Conservation (phyloP, 1,284 basidiomycete genomes). For the Malassezia pachydermatis region DNA sequence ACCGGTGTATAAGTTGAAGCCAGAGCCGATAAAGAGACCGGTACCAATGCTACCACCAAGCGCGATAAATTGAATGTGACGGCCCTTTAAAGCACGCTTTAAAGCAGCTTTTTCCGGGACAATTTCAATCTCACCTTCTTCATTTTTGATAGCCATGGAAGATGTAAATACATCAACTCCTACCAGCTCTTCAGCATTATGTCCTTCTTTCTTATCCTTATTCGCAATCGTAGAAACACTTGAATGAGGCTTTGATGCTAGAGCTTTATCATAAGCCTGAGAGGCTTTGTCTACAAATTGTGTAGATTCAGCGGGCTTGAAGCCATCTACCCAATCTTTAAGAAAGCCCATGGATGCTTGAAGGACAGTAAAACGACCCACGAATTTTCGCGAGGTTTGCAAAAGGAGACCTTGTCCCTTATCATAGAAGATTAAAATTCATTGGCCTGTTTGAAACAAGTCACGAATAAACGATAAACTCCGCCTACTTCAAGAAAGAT, state of each 20-base stretch:
- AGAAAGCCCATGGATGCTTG: conserved; percentile 7
- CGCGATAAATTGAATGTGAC: conserved; percentile 43
- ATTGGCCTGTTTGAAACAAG: too few species aligned
- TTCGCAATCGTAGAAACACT: neutral
- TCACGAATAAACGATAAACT: too few species aligned
- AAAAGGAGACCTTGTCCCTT: too few species aligned
- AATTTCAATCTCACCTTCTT: conserved; percentile 8
- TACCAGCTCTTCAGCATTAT: conserved; percentile 1
- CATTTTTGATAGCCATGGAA: conserved; percentile 12
- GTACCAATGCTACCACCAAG: conserved; percentile 51
- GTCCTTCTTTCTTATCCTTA: neutral
- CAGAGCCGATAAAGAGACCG: conserved; percentile 52
- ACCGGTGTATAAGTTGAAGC: conserved; percentile 50
- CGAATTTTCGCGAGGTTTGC: too few species aligned
- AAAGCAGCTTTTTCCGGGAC: conserved; percentile 22
- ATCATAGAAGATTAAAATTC: too few species aligned
- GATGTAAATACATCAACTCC: conserved; percentile 16
- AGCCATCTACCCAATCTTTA: conserved; percentile 20
- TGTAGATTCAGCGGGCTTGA: conserved; percentile 20
- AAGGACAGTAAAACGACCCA: too few species aligned
- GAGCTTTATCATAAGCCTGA: too few species aligned
- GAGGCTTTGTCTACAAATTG: too few species aligned
- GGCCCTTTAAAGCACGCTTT: conserved; percentile 30
- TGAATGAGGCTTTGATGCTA: neutral
- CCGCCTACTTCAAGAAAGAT: too few species aligned